These are phyloP conservation scores for Adansonia grandidieri DNA, from an alignment of 441 rosid genomes.

Conservation along the genomic window DNA sequence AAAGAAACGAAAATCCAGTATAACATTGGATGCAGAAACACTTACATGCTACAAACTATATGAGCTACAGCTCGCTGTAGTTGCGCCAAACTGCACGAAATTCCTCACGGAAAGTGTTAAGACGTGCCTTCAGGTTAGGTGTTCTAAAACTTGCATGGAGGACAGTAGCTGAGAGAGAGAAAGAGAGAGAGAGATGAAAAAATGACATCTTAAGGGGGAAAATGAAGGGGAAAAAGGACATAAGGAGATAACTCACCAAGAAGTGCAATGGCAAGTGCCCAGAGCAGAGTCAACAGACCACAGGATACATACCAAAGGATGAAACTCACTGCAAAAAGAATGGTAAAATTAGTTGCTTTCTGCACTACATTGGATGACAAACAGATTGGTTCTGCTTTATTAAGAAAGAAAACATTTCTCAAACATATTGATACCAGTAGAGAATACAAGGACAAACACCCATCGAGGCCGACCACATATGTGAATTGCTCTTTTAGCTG, in stretches of 20 bases:
- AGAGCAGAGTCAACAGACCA: constrained; percentile 77
- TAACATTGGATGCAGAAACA: constrained; percentile 18
- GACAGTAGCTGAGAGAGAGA: constrained; percentile 54
- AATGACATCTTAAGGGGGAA: constrained; percentile 12
- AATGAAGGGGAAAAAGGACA: constrained; percentile 4
- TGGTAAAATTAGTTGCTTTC: constrained; percentile 17
- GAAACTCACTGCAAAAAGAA: constrained; percentile 60
- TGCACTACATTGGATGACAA: background rate
- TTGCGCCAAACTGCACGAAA: constrained; percentile 98
- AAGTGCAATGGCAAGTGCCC: constrained; percentile 84
- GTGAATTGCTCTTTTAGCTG: constrained; percentile 77
- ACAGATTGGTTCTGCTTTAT: background rate
- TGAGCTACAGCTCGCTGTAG: constrained; percentile 81
- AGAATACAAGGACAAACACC: constrained; percentile 77
- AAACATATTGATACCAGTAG: constrained; percentile 55
- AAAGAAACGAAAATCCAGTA: constrained; percentile 1
- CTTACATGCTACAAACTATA: constrained; percentile 38
- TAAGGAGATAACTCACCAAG: constrained; percentile 57
- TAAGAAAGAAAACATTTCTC: background rate
- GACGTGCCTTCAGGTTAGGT: constrained; percentile 94
- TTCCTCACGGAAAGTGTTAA: constrained; percentile 95
- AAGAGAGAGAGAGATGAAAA: background rate
- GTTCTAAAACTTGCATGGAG: constrained; percentile 95
- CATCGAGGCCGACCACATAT: constrained; percentile 94
- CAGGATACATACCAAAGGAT: constrained; percentile 84